A percentile compares a stretch with the other conserved stretches of the same genome.
Conservation (phyloP, 1,284 basidiomycete species). For the Dichomitus squalens region DNA sequence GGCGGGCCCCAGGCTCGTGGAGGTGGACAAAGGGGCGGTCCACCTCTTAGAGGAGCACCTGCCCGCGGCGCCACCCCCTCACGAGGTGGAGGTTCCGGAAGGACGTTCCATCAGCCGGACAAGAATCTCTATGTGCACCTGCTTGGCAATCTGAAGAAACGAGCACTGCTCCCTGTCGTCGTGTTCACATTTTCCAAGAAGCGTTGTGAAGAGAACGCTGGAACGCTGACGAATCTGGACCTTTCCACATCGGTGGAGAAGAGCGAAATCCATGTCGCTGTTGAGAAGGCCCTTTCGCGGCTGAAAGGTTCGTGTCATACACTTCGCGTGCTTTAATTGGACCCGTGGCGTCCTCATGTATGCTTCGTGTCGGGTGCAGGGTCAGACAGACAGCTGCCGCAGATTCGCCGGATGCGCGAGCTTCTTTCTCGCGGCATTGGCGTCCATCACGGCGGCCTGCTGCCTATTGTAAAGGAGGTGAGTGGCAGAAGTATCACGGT, state of each 20-base stretch:
- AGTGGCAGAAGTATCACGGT: constrained; percentile 13
- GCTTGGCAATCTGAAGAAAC: constrained; percentile 85
- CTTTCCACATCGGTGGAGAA: constrained; percentile 88
- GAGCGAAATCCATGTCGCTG: constrained; percentile 94
- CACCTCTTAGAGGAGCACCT: constrained; percentile 36
- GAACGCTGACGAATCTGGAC: constrained; percentile 87
- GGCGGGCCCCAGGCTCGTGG: constrained; percentile 51
- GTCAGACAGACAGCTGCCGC: constrained; percentile 92
- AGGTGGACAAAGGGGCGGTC: constrained; percentile 37
- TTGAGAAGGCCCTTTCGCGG: constrained; percentile 90
- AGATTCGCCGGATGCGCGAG: constrained; percentile 92
- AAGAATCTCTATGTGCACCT: constrained; percentile 96
- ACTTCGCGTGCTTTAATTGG: neutral
- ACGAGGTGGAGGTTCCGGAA: constrained; percentile 51
- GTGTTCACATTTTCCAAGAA: constrained; percentile 98
- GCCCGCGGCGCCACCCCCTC: constrained; percentile 48
- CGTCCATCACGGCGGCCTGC: constrained; percentile 95
- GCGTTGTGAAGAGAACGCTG: constrained; percentile 95
- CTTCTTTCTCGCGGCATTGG: constrained; percentile 93
- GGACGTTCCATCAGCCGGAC: constrained; percentile 75
- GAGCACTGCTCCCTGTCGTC: constrained; percentile 88
- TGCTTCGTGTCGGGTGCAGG: constrained; percentile 47
- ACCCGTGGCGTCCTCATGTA: neutral
- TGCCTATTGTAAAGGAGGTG: constrained; percentile 98
- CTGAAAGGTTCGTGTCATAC: constrained; percentile 71